A percentile compares a stretch with the other conserved stretches of the same genome.
These are phyloP conservation scores for Boehmeria nivea DNA, from an alignment of 306 rosid genomes.

Conservation along the genomic window DNA sequence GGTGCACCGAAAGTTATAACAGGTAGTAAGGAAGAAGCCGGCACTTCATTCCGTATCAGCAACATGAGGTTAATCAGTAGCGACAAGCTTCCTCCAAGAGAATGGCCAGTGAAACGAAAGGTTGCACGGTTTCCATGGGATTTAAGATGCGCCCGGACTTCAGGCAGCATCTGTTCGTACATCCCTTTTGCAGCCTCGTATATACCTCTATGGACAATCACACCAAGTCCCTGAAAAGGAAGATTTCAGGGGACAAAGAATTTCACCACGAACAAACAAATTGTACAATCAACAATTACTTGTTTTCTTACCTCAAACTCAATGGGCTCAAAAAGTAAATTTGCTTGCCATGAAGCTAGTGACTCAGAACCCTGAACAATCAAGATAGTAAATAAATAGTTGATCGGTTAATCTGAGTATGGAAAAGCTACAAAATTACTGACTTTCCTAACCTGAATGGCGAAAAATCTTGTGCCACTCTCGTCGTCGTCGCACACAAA, in stretches of 20 bases:
- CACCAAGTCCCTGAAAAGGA: conserved; percentile 55
- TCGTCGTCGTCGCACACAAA: conserved; percentile 75
- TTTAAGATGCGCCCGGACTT: conserved; percentile 57
- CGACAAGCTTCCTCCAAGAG: conserved; percentile 97
- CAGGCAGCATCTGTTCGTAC: conserved; percentile 85
- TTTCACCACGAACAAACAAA: neutral
- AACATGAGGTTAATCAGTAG: conserved; percentile 83
- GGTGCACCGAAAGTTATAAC: conserved; percentile 93
- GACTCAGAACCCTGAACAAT: conserved; percentile 78
- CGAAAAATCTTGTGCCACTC: conserved; percentile 63
- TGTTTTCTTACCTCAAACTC: conserved; percentile 72
- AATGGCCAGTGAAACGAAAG: conserved; percentile 89
- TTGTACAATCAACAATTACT: neutral
- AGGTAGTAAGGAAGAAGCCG: conserved; percentile 74
- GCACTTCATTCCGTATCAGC: conserved; percentile 63
- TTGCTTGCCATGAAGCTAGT: conserved; percentile 95
- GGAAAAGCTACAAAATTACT: neutral
- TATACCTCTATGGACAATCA: conserved; percentile 90
- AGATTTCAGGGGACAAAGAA: neutral
- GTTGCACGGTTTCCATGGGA: conserved; percentile 54
- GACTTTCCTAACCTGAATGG: conserved; percentile 58
- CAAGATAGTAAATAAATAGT: neutral
- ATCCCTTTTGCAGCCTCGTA: conserved; percentile 97
- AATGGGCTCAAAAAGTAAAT: conserved; percentile 86
- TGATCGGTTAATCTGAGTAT: neutral